phyloP scores from a whole-genome alignment of 495 filamentous ascomycete genomes.

The Wilcoxina mikolae region DNA sequence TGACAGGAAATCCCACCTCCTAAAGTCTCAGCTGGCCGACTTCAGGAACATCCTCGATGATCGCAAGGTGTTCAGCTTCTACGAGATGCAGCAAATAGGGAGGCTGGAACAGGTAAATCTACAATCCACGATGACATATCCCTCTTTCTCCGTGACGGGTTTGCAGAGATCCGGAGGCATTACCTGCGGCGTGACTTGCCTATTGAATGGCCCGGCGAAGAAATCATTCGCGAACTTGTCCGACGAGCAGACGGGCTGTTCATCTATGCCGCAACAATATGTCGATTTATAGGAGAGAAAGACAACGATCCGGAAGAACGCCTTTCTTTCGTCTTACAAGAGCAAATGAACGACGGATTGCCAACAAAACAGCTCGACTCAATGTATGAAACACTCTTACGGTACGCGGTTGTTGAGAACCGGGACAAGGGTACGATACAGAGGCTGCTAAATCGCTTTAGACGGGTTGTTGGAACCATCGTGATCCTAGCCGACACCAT shows the following conservation, averaged over 20 bases:
- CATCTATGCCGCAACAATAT: constrained; percentile 17
- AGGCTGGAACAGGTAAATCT: not conserved
- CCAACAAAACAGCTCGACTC: not conserved
- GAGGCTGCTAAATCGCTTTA: not conserved
- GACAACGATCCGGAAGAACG: not conserved
- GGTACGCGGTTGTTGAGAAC: not conserved
- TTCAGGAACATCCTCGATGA: not conserved
- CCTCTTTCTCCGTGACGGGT: not conserved
- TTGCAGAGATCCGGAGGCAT: not conserved
- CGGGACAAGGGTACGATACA: not conserved
- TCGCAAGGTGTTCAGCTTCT: not conserved
- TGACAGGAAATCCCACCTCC: not conserved
- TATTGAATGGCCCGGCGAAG: constrained; percentile 6
- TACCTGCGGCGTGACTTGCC: not conserved
- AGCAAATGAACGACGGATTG: not conserved
- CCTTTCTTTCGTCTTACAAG: not conserved
- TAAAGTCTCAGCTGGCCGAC: not conserved
- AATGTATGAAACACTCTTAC: not conserved
- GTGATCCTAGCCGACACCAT: not conserved
- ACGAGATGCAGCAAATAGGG: not conserved
- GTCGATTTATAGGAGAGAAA: constrained; percentile 9
- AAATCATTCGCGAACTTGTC: constrained; percentile 1
- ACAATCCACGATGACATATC: not conserved
- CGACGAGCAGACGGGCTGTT: constrained; percentile 11
- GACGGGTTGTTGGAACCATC: constrained; percentile 1